Base-by-base conservation (phyloP, 1,139 yeast species). In the Pichia kudriavzevii region DNA sequence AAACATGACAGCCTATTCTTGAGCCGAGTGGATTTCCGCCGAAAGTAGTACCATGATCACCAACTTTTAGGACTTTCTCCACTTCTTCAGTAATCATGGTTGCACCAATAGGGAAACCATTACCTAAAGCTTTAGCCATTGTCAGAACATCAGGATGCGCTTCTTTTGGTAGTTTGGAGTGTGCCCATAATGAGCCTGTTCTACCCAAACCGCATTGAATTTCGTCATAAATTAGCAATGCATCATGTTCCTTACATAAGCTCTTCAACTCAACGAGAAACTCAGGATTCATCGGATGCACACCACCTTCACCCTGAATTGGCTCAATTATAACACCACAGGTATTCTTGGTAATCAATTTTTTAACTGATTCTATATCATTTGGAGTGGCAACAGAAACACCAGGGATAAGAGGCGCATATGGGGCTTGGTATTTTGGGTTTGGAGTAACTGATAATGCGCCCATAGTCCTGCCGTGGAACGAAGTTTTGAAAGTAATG, bases 81-180 rank as follows among this genome's bases (percentile, higher is more conserved):
- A 91, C 82, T 40, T 74, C 69, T 46, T 84, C 93, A 34, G 83
- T 75, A 36, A 91, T 76, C 72, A 91, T 71, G 4, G 94, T 83
- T 7, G 97, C 98, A 34, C 94, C 95, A 49, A 91, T 81, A 25
- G 98, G 98, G 67, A 77, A 85, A n/a, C 98, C 98, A 54, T 91
- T 91, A 41, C 98, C 98, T 29, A 91, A 67, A 2, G 97, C 96
- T 59, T 91, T 91, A 34, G 98, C 98, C 69, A 80, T 74, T 20
- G 98, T 88, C 38, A 91, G 59, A 43, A 91, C 83, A 59, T 91
- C 98, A 3, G 98, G 98, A 54, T 85, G 94, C 0, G 91, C 94
- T 42, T 75, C 82, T 31, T 65, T 58, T 28, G 88, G 84, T 34
- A 80, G 64, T 46, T 71, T 64, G 24, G 78, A 66, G 55, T 91